Percentiles rank a stretch among this genome's conserved stretches.
Evolutionary conservation across 495 filamentous ascomycete species (phyloP).

Genomic region (Lophiostoma macrostomum): DNA sequence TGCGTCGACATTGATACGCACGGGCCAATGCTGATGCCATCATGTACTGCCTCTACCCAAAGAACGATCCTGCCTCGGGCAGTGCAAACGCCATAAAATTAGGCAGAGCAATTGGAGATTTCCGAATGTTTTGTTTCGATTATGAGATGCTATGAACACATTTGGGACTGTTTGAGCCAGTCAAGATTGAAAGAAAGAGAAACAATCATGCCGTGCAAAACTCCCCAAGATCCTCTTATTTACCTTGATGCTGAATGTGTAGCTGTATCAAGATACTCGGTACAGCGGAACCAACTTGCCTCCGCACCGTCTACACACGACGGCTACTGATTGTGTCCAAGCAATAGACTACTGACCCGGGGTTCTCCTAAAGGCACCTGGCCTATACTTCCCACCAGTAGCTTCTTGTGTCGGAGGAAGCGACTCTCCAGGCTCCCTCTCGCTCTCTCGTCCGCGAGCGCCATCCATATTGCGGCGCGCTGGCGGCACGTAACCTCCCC

Average conservation of each 20-base stretch:
- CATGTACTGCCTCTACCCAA: too few species aligned
- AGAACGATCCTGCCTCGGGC: neutral
- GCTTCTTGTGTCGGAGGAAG: constrained; percentile 21
- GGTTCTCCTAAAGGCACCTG: constrained; percentile 29
- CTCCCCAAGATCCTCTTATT: constrained; percentile 3
- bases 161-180: neutral
- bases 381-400: constrained; percentile 38
- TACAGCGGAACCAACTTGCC: constrained; percentile 1
- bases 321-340: neutral
- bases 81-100: neutral
- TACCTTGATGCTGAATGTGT: neutral
- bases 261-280: too few species aligned
- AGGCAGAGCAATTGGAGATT: neutral
- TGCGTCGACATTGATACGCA: too few species aligned
- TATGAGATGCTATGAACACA: constrained; percentile 11
- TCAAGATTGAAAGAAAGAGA: constrained; percentile 3
- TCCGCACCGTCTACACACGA: neutral
- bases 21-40: too few species aligned
- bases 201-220: neutral
- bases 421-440: constrained; percentile 25
- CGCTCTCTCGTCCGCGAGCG: constrained; percentile 26
- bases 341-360: constrained; percentile 4
- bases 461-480: constrained; percentile 21
- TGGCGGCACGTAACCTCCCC: constrained; percentile 23
- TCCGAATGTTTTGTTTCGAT: neutral